A percentile compares a stretch with the other conserved stretches of the same genome.
Conservation (phyloP, 352 stramenopile genomes). For the Pythium periplocum region DNA sequence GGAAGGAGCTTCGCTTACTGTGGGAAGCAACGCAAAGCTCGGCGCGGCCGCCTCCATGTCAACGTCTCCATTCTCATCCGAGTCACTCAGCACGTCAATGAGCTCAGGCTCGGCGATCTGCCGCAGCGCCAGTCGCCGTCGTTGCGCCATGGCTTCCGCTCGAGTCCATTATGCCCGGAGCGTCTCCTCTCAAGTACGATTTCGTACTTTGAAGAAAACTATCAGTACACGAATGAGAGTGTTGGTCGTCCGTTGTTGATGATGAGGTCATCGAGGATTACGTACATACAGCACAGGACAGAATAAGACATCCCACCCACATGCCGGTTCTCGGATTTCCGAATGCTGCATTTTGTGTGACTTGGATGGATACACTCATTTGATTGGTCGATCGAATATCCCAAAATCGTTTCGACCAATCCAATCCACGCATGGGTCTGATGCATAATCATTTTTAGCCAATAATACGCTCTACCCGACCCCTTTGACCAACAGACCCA, state of each 20-base stretch:
- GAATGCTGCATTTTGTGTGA: conserved; percentile 9
- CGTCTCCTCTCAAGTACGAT: no score
- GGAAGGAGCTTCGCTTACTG: background rate
- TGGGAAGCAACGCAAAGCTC: background rate
- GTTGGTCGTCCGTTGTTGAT: no score
- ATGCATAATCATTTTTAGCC: conserved; percentile 12
- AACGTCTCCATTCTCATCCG: conserved; percentile 7
- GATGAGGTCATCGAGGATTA: no score
- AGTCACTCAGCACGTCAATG: conserved; percentile 12
- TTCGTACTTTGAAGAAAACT: no score
- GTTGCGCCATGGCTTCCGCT: conserved; percentile 13
- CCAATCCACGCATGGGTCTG: conserved; percentile 5
- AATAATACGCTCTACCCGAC: conserved; percentile 2
- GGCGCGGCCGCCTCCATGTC: background rate
- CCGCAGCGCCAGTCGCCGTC: conserved; percentile 13
- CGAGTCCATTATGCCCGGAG: background rate
- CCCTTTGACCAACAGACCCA: conserved; percentile 4
- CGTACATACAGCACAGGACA: no score
- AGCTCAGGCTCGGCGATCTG: conserved; percentile 16
- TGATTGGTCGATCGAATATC: conserved; percentile 9
- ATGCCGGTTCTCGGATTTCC: conserved; percentile 20
- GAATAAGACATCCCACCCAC: background rate
- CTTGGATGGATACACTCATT: conserved; percentile 19
- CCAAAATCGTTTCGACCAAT: conserved; percentile 12
- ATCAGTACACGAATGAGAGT: no score